These are phyloP conservation scores for Apiospora rasikravindrae DNA, from an alignment of 2,329 filamentous ascomycete genomes.

Conservation along the genomic window DNA sequence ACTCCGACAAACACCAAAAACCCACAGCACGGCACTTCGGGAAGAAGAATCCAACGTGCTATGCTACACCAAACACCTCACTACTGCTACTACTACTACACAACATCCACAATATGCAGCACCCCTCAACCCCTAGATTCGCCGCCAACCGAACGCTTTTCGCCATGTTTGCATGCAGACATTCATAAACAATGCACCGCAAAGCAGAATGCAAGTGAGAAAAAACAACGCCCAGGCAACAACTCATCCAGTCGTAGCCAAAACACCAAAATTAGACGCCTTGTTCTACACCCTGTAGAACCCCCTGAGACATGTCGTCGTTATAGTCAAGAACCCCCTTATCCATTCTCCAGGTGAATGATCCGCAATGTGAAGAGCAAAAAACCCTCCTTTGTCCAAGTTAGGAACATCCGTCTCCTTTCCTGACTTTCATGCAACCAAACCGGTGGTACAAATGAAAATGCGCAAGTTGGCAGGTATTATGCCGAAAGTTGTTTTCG, in stretches of 20 bases:
- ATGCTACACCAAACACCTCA: not conserved
- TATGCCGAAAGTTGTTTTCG: constrained; percentile 9
- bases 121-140: not conserved
- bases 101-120: not conserved
- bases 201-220: constrained; percentile 9
- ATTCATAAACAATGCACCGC: constrained; percentile 8
- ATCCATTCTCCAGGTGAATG: constrained; percentile 12
- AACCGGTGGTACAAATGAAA: constrained; percentile 14
- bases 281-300: constrained; percentile 9
- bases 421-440: constrained; percentile 12
- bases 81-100: constrained; percentile 9
- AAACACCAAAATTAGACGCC: constrained; percentile 3
- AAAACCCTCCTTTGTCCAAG: not conserved
- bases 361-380: constrained; percentile 4
- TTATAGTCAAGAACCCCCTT: constrained; percentile 6
- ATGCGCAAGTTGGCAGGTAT: constrained; percentile 15
- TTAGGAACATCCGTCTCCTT: not conserved
- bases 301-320: constrained; percentile 9
- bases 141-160: not conserved
- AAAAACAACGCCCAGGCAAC: not conserved
- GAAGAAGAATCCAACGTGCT: not conserved
- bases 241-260: constrained; percentile 1
- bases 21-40: not conserved
- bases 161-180: constrained; percentile 7
- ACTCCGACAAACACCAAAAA: constrained; percentile 11